Evolutionary conservation across 2,329 filamentous ascomycete species (phyloP).

Genomic region (Dactylellina haptotyla): DNA sequence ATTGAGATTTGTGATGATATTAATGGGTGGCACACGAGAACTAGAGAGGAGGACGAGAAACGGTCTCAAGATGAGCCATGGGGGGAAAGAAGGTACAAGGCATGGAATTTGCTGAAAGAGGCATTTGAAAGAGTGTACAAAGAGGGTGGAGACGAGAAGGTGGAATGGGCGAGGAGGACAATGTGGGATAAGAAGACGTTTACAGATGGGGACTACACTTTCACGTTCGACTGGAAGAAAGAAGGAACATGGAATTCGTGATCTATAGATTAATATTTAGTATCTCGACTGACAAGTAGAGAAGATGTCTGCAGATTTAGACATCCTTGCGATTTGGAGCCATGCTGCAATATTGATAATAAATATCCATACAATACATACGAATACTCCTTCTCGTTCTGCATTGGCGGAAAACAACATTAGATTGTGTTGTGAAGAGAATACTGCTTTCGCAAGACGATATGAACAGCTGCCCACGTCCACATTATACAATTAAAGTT

Average conservation of each 20-base stretch:
- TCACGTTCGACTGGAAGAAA: slow-evolving; percentile 28
- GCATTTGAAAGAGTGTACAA: slow-evolving; percentile 20
- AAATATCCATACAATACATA: no score
- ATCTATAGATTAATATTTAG: neutral
- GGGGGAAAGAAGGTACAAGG: slow-evolving; percentile 38
- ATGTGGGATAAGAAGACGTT: slow-evolving; percentile 27
- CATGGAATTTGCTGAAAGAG: slow-evolving; percentile 29
- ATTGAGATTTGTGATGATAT: slow-evolving; percentile 45
- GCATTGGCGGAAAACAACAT: no score
- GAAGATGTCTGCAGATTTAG: no score
- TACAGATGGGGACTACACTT: slow-evolving; percentile 31
- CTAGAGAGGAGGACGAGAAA: slow-evolving; percentile 32
- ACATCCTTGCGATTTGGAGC: no score
- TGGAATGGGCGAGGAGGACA: slow-evolving; percentile 32
- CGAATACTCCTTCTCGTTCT: no score
- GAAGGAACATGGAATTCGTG: neutral
- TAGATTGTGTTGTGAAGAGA: no score
- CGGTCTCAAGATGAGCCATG: slow-evolving; percentile 36
- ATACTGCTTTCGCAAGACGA: no score
- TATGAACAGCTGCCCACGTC: no score
- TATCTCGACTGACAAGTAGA: no score
- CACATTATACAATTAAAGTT: no score
- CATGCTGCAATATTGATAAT: no score
- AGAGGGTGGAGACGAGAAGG: slow-evolving; percentile 31
- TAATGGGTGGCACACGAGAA: slow-evolving; percentile 44